Evolutionary conservation across 2,329 filamentous ascomycete genomes (phyloP).

Genomic region (Leptosphaerulina australis): DNA sequence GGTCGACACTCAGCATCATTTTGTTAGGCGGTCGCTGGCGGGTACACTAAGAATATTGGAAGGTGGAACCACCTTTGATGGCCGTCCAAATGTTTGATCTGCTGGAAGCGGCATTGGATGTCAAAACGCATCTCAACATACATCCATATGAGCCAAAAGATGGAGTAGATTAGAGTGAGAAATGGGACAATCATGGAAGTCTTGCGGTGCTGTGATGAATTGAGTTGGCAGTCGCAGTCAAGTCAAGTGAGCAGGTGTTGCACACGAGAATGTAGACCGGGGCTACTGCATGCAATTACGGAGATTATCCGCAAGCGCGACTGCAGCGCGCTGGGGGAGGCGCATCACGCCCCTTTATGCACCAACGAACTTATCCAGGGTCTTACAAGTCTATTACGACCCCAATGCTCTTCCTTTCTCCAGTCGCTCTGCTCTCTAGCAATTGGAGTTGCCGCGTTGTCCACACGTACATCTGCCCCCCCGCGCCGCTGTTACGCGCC

Average conservation of each 20-base stretch:
- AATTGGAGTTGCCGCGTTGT: constrained; percentile 21
- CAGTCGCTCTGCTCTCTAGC: constrained; percentile 25
- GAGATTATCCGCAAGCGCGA: constrained; percentile 17
- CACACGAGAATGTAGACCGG: constrained; percentile 1
- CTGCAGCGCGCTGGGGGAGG: constrained; percentile 10
- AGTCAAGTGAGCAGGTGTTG: constrained; percentile 35
- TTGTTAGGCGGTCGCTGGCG: constrained; percentile 8
- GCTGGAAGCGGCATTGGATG: constrained; percentile 1
- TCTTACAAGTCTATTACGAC: constrained; percentile 2
- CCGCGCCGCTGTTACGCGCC: constrained; percentile 15
- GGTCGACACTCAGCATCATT: constrained; percentile 1
- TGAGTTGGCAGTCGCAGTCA: constrained; percentile 19
- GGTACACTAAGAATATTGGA: constrained; percentile 13
- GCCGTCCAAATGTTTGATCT: constrained; percentile 1
- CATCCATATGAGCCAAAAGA: neutral
- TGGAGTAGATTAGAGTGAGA: neutral
- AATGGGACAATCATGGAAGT: constrained; percentile 3
- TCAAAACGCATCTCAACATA: neutral
- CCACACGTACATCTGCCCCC: constrained; percentile 14
- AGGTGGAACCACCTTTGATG: constrained; percentile 5
- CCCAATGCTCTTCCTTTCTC: constrained; percentile 20
- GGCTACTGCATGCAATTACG: constrained; percentile 15
- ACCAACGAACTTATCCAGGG: constrained; percentile 12
- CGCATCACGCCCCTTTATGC: constrained; percentile 10
- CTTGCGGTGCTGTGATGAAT: neutral